Evolutionary conservation across 805 yeast species (phyloP), one percentile per base, ranked within the genome.

Genomic region (Schwanniomyces polymorphus): DNA sequence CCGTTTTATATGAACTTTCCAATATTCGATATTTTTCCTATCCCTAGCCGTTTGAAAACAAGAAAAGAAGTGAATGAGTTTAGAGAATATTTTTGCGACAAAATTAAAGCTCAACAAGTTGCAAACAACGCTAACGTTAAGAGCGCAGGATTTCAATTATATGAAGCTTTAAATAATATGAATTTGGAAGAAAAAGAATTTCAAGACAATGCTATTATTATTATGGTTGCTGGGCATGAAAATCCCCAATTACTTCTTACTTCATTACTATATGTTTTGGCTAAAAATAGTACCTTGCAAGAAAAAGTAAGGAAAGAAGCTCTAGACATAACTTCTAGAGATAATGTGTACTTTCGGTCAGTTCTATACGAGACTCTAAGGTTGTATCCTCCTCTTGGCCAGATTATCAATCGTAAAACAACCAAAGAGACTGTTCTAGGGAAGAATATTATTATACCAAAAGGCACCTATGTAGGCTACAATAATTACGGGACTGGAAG

Each of bases 201-300:
- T 44, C 60, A 68, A 2, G 86, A 82, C 55, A 82, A 82, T 58
- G 67, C 79, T 14, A 75, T 80, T 7, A 81, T 82, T 14, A 65
- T 80, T 3, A 59, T 81, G 55, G 78, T 82, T 39, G 86, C 86
- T 0, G 86, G 86, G 0, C 86, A 82, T 58, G 86, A 82, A 53
- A 82, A 82, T 50, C 86, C 86, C 0, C 81, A 80, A 49, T 56
- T 82, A 21, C 59, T 81, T 9, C 53, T 81, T 49, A 70, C 78
- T 0, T 76, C 83, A 0, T 54, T 76, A 5, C 51, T 81, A 1
- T 81, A 73, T 47, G 51, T 78, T 11, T 53, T 81, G 25, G 79
- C 78, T 1, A 81, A 80, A 48, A 44, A 73, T 51, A 62, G 61
- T 1, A 42, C 51, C 0, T 46, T 68, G 7, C 82, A 78, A 49